Evolutionary conservation across 805 yeast species (phyloP).

Genomic region (Metschnikowia gruessii): DNA sequence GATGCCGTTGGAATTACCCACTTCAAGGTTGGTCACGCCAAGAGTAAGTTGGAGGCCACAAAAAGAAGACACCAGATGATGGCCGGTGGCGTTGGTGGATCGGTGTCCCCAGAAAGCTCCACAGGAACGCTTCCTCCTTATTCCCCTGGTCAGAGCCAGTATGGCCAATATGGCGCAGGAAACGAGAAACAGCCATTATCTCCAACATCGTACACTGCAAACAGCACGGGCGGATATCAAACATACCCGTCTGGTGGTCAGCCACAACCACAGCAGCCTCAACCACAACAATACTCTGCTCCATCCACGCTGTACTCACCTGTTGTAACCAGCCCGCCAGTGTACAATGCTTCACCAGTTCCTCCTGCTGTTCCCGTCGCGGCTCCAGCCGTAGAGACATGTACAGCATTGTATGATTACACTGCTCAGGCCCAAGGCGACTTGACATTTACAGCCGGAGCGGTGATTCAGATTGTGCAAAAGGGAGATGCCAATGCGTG

Average conservation of each 20-base stretch:
- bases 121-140: slow-evolving; percentile 35
- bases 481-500: slow-evolving; percentile 90
- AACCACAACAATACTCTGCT: slow-evolving; percentile 26
- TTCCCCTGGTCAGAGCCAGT: slow-evolving; percentile 29
- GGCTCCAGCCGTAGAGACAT: slow-evolving; percentile 43
- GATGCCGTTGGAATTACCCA: slow-evolving; percentile 89
- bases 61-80: slow-evolving; percentile 63
- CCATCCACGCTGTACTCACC: slow-evolving; percentile 13
- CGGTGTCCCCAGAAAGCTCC: slow-evolving; percentile 23
- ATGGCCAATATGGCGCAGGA: slow-evolving; percentile 14
- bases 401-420: slow-evolving; percentile 90
- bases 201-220: slow-evolving; percentile 6
- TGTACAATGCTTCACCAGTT: slow-evolving; percentile 18
- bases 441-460: slow-evolving; percentile 82
- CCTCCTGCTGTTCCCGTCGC: slow-evolving; percentile 31
- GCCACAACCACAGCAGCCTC: slow-evolving; percentile 25
- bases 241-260: slow-evolving; percentile 13
- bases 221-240: slow-evolving; percentile 13
- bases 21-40: slow-evolving; percentile 87
- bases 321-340: slow-evolving; percentile 19
- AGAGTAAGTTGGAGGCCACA: slow-evolving; percentile 77
- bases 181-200: slow-evolving; percentile 15
- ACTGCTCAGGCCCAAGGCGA: slow-evolving; percentile 94
- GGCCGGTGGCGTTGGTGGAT: slow-evolving; percentile 24
- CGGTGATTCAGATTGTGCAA: slow-evolving; percentile 76